Evolutionary conservation across 495 filamentous ascomycete species (phyloP).

Genomic region (Xylaria scruposa): DNA sequence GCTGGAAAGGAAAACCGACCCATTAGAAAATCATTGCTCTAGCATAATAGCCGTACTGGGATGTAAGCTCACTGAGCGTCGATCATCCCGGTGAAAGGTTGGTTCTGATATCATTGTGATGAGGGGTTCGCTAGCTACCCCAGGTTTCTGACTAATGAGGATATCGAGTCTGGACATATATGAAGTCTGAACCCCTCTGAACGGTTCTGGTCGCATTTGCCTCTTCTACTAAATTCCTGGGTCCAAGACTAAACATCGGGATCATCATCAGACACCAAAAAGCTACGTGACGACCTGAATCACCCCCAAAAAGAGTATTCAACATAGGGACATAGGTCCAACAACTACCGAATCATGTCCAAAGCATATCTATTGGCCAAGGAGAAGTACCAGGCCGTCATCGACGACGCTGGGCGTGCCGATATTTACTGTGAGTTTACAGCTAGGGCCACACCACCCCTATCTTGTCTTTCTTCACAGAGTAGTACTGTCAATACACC

Average conservation of each 20-base stretch:
- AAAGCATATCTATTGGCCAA: constrained; percentile 36
- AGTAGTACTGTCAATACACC: not conserved
- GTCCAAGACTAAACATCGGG: not conserved
- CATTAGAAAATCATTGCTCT: not conserved
- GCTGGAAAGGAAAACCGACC: not conserved
- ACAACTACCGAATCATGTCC: constrained; percentile 32
- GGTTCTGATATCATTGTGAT: constrained; percentile 27
- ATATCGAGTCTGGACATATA: not conserved
- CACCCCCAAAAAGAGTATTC: not conserved
- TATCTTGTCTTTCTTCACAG: not conserved
- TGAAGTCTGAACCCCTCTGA: constrained; percentile 17
- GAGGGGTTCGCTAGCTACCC: constrained; percentile 19
- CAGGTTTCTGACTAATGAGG: constrained; percentile 25
- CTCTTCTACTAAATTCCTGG: not conserved
- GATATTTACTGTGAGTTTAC: constrained; percentile 40
- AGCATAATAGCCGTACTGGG: not conserved
- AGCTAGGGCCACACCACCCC: not conserved
- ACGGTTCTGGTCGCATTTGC: not conserved
- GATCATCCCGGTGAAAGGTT: constrained; percentile 13
- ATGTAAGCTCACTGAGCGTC: not conserved
- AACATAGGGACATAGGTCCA: not conserved
- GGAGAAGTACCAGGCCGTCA: constrained; percentile 42
- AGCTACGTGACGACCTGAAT: not conserved
- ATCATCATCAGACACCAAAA: not conserved
- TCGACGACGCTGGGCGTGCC: constrained; percentile 40